Percentiles rank a stretch among this genome's conserved stretches.
Conservation (phyloP, 805 yeast genomes). For the Teunomyces funiuensis region DNA sequence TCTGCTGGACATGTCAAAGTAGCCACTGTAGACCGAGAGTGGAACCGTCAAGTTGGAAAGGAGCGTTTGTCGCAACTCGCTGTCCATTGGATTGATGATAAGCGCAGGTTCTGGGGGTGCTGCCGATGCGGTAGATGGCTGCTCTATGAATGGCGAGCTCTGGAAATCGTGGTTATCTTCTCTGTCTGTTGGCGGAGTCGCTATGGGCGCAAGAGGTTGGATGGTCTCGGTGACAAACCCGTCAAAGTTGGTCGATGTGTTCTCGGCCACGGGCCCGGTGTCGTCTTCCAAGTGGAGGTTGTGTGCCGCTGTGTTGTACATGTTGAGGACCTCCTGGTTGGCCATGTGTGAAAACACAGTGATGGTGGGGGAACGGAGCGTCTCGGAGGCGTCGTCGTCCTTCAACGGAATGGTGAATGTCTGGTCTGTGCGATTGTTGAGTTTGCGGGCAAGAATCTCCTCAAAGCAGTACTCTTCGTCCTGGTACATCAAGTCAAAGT, state of each 20-base stretch:
- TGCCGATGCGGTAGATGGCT: constrained; percentile 20
- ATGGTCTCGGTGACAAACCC: constrained; percentile 54
- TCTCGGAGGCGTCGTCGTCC: constrained; percentile 8
- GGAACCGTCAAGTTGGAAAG: constrained; percentile 40
- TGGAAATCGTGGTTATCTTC: constrained; percentile 19
- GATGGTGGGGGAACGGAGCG: constrained; percentile 69
- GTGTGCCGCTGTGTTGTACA: constrained; percentile 63
- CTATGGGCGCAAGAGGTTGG: constrained; percentile 7
- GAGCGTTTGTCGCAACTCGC: constrained; percentile 35
- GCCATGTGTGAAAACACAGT: constrained; percentile 78
- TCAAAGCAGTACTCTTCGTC: constrained; percentile 57
- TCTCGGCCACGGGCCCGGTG: constrained; percentile 19
- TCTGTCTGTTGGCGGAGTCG: constrained; percentile 31
- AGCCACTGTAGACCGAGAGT: constrained; percentile 29
- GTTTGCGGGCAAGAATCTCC: constrained; percentile 58
- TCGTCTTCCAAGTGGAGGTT: constrained; percentile 27
- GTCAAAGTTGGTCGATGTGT: constrained; percentile 36
- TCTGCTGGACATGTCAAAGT: constrained; percentile 31
- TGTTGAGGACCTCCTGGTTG: constrained; percentile 65
- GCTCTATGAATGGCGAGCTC: constrained; percentile 51
- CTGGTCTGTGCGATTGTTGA: background rate
- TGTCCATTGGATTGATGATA: constrained; percentile 44
- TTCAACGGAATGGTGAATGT: constrained; percentile 1
- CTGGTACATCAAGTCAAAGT: constrained; percentile 57
- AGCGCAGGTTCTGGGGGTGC: constrained; percentile 4